A percentile compares a stretch with the other conserved stretches of the same genome.
Conservation (phyloP, 768 basidiomycete species). For the Termitomyces sp. region DNA sequence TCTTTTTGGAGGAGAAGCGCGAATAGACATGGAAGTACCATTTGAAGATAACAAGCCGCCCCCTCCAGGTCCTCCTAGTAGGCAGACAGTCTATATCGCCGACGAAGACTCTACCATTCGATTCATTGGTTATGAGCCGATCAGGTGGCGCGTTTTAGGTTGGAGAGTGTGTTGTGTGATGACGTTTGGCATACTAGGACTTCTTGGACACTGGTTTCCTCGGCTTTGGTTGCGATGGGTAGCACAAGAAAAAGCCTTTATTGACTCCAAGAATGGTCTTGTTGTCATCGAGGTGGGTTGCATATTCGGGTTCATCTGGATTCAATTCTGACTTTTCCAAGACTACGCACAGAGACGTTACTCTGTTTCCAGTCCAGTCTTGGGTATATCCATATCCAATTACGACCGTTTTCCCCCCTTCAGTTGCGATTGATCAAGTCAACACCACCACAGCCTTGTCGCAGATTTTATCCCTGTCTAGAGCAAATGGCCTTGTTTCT, state of each 20-base stretch:
- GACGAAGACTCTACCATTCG: slow-evolving; percentile 91
- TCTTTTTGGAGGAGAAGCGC: slow-evolving; percentile 78
- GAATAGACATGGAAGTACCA: slow-evolving; percentile 75
- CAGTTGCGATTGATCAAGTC: slow-evolving; percentile 25
- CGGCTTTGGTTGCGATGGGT: slow-evolving; percentile 88
- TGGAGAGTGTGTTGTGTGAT: slow-evolving; percentile 73
- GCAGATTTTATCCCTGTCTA: slow-evolving; percentile 17
- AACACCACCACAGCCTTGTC: slow-evolving; percentile 12
- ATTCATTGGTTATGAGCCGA: slow-evolving; percentile 79
- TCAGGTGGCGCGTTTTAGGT: slow-evolving; percentile 53
- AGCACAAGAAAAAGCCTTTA: slow-evolving; percentile 79
- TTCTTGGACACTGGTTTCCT: slow-evolving; percentile 94
- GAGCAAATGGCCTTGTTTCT: slow-evolving; percentile 26
- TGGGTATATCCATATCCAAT: slow-evolving; percentile 75
- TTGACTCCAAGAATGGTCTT: slow-evolving; percentile 63
- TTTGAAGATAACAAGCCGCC: slow-evolving; percentile 65
- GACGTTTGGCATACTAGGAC: slow-evolving; percentile 66
- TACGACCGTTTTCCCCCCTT: slow-evolving; percentile 70
- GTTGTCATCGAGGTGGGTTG: slow-evolving; percentile 84
- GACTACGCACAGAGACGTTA: slow-evolving; percentile 82
- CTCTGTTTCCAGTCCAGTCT: slow-evolving; percentile 66
- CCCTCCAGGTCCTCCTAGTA: slow-evolving; percentile 76
- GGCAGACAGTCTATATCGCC: slow-evolving; percentile 79
- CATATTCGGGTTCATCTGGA: neutral
- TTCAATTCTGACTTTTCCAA: slow-evolving; percentile 31